Base-by-base conservation (phyloP, 1,139 yeast species). In the Magnusiomyces sp. region DNA sequence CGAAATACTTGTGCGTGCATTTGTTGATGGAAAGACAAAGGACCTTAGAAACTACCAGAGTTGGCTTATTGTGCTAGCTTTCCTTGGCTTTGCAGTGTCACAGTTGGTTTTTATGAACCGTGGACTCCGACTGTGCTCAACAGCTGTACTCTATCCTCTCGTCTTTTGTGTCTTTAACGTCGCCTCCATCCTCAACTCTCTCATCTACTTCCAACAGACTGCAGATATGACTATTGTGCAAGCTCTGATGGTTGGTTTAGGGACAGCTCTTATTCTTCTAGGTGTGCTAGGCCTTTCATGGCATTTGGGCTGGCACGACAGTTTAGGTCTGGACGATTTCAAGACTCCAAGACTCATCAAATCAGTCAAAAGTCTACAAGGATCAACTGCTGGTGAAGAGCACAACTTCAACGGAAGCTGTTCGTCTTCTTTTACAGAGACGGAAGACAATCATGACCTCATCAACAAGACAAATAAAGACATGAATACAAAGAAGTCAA, bases 91-190 rank as follows among this genome's bases (percentile, higher is more conserved):
- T 46, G 88, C 95, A n/a, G 75, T 84, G 3, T 71, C 79, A 14
- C 95, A 89, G 63, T 71, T 89, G 47, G 80, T 78, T 50, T 80
- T 86, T 38, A 75, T 88, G 55, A 87, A 88, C 65, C 72, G 79
- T 58, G 95, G 95, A 0, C 72, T 89, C 51, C 75, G 81, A 44
- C 75, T 77, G 56, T 76, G 84, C 43, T 80, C 90, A 49, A 87
- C 96, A 0, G 80, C 92, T 7, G 76, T 87, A 13, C 71, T 89
- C 40, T 89, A 88, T 61, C 96, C 96, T 0, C 71, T 89, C 55
- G 86, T 90, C 48, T 89, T 89, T 64, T 83, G 94, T 66, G 80
- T 87, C 42, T 89, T 83, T 71, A 89, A 87, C 66, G 69, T 86
- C 50, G 72, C 79, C 55, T 83, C 86, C 57, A 81, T 88, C 58